A percentile compares a stretch with the other conserved stretches of the same genome.
These are phyloP conservation scores for Vicia faba DNA, from an alignment of 306 rosid genomes.

Conservation along the genomic window DNA sequence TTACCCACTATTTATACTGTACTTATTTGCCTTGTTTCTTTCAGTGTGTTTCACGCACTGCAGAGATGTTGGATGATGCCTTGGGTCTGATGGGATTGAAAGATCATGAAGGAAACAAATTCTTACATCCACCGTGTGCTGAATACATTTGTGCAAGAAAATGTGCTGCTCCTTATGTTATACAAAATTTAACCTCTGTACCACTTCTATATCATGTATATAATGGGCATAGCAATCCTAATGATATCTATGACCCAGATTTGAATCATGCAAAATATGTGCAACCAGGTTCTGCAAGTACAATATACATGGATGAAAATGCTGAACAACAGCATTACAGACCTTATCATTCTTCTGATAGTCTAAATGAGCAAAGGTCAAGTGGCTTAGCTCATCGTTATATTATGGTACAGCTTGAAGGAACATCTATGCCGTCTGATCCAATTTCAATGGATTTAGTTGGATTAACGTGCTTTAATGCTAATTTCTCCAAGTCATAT, in stretches of 20 bases:
- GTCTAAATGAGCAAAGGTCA: conserved; percentile 61
- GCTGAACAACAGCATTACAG: conserved; percentile 62
- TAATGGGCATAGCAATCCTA: conserved; percentile 53
- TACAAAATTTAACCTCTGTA: conserved; percentile 84
- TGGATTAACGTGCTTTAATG: conserved; percentile 87
- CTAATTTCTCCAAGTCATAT: conserved; percentile 67
- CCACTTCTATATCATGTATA: conserved; percentile 63
- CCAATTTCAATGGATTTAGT: conserved; percentile 97
- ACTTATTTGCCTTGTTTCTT: conserved; percentile 30
- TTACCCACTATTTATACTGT: conserved; percentile 10
- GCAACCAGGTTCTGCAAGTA: conserved; percentile 76
- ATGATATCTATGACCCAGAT: conserved; percentile 45
- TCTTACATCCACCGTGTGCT: conserved; percentile 46
- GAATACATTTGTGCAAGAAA: conserved; percentile 58
- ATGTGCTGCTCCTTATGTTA: conserved; percentile 84
- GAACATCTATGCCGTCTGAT: conserved; percentile 67
- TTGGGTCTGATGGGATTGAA: conserved; percentile 51
- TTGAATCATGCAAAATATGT: conserved; percentile 55
- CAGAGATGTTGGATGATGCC: conserved; percentile 70
- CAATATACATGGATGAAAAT: conserved; percentile 69
- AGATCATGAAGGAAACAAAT: conserved; percentile 50
- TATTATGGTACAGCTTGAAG: conserved; percentile 84
- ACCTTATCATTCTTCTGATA: conserved; percentile 69
- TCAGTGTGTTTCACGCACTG: conserved; percentile 77
- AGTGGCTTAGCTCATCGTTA: conserved; percentile 73